phyloP scores from a whole-genome alignment of 1,139 yeast genomes.

The Sugiyamaella pinicola region DNA sequence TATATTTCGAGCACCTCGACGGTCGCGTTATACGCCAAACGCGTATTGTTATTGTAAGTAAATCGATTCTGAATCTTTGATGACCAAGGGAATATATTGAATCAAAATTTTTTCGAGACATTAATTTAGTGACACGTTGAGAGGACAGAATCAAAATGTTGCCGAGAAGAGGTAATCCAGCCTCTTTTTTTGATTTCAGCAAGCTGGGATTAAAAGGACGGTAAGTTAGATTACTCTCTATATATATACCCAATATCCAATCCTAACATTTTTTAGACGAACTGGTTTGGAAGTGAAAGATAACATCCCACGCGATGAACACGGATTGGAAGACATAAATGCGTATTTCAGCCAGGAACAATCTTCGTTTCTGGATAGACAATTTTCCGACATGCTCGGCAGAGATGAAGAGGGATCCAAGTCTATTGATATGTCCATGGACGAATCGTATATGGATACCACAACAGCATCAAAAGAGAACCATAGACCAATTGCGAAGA shows the following conservation, averaged over 20 bases:
- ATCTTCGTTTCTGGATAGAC: slow-evolving; percentile 22
- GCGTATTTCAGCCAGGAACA: slow-evolving; percentile 59
- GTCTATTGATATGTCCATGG: slow-evolving; percentile 9
- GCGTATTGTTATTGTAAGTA: neutral
- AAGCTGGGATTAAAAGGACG: slow-evolving; percentile 32
- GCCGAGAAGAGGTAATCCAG: slow-evolving; percentile 26
- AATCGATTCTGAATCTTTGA: neutral
- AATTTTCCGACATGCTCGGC: neutral
- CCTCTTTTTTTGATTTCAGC: slow-evolving; percentile 28
- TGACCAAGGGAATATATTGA: no score
- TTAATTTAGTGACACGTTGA: no score
- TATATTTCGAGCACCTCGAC: neutral
- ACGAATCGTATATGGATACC: slow-evolving; percentile 2
- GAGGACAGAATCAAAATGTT: slow-evolving; percentile 13
- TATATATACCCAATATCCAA: neutral
- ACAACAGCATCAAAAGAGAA: slow-evolving; percentile 2
- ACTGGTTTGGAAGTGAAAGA: slow-evolving; percentile 57
- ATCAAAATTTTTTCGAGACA: no score
- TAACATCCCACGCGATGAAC: slow-evolving; percentile 60
- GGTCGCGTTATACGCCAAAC: neutral
- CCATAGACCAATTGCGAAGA: neutral
- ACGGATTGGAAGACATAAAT: slow-evolving; percentile 78
- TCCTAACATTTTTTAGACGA: slow-evolving; percentile 27
- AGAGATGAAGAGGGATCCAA: neutral
- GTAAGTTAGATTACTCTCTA: slow-evolving; percentile 25